These are phyloP conservation scores for Leccinum rimulosum DNA, from an alignment of 768 basidiomycete genomes.

Conservation along the genomic window DNA sequence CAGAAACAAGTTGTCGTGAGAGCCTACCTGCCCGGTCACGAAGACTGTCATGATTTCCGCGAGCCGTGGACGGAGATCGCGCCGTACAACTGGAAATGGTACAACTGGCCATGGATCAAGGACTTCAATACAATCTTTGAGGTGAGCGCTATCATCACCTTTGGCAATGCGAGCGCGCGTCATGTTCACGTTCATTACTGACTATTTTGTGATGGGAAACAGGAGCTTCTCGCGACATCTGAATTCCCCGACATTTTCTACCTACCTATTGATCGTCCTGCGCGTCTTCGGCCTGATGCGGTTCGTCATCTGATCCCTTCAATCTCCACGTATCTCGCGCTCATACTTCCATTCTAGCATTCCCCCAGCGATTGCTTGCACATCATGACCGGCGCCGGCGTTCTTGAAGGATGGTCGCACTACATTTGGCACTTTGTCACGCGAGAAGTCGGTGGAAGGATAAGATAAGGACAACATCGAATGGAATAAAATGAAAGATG, in stretches of 20 bases:
- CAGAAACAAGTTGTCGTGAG: slow-evolving; percentile 51
- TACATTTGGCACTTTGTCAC: slow-evolving; percentile 51
- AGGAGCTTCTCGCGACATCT: slow-evolving; percentile 42
- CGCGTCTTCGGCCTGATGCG: slow-evolving; percentile 60
- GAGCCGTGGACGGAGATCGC: slow-evolving; percentile 46
- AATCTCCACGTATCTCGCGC: background rate
- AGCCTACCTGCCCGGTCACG: slow-evolving; percentile 64
- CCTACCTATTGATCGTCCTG: slow-evolving; percentile 60
- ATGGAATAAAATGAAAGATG: background rate
- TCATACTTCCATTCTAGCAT: slow-evolving; percentile 32
- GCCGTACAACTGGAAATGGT: slow-evolving; percentile 49
- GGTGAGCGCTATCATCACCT: slow-evolving; percentile 35
- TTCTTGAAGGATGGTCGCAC: slow-evolving; percentile 51
- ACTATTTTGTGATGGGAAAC: slow-evolving; percentile 1
- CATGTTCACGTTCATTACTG: background rate
- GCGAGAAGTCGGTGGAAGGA: slow-evolving; percentile 32
- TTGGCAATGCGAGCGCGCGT: background rate
- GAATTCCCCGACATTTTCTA: slow-evolving; percentile 57
- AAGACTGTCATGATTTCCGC: slow-evolving; percentile 52
- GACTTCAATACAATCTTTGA: slow-evolving; percentile 58
- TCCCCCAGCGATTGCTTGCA: slow-evolving; percentile 46
- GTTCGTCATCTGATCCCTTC: slow-evolving; percentile 35
- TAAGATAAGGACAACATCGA: slow-evolving; percentile 15
- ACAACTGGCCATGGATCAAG: slow-evolving; percentile 64
- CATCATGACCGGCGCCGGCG: slow-evolving; percentile 44